Conservation (phyloP, 2,329 filamentous ascomycete species). For the Cyanodermella asteris region DNA sequence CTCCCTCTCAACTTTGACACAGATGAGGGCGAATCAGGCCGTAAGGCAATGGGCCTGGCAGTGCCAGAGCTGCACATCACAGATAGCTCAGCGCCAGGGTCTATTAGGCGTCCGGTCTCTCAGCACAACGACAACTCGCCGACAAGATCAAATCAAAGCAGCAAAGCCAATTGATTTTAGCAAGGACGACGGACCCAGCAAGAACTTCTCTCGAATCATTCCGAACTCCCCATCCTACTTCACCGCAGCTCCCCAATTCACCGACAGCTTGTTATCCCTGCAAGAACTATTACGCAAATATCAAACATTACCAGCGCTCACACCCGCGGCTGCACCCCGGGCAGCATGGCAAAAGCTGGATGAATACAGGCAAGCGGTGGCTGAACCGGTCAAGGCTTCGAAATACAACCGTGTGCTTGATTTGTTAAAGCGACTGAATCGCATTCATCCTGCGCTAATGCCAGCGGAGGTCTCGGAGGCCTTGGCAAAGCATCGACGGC, state of each 20-base stretch:
- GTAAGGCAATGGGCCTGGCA: too few relatives aligned
- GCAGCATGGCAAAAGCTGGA: conserved; percentile 62
- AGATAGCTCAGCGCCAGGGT: too few relatives aligned
- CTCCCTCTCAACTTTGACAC: too few relatives aligned
- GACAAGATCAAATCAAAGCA: too few relatives aligned
- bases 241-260: conserved; percentile 64
- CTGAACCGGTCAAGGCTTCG: conserved; percentile 51
- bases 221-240: conserved; percentile 89
- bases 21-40: too few relatives aligned
- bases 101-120: conserved; percentile 7
- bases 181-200: conserved; percentile 13
- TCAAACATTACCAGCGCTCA: conserved; percentile 46
- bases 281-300: conserved; percentile 51
- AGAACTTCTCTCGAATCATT: conserved; percentile 42
- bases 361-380: conserved; percentile 50
- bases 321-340: conserved; percentile 42
- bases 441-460: conserved; percentile 59
- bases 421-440: conserved; percentile 59
- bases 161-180: conserved; percentile 23
- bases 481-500: conserved; percentile 49
- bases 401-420: conserved; percentile 60
- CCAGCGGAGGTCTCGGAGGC: conserved; percentile 45
- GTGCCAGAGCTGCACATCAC: too few relatives aligned
- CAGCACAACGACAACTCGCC: conserved; percentile 12
- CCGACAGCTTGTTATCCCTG: conserved; percentile 58